Conservation (phyloP, 805 yeast genomes). For the Henningerozyma blattae region DNA sequence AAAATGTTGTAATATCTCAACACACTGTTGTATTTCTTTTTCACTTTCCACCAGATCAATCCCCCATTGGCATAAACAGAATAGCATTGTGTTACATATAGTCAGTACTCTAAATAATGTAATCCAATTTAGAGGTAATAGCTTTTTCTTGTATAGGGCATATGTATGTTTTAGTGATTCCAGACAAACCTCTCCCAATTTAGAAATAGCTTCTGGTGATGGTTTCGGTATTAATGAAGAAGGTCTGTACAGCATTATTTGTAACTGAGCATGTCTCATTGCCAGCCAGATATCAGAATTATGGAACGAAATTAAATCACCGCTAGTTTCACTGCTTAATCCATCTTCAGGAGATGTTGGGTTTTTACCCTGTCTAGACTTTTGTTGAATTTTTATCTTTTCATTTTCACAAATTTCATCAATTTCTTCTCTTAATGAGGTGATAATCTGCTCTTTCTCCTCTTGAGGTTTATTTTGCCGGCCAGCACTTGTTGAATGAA, state of each 20-base stretch:
- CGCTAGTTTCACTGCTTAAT: background rate
- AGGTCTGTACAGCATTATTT: constrained; percentile 37
- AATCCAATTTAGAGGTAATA: constrained; percentile 39
- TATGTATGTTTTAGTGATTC: constrained; percentile 36
- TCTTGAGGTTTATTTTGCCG: constrained; percentile 20
- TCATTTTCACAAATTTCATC: constrained; percentile 20
- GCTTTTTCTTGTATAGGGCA: constrained; percentile 31
- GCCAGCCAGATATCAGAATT: constrained; percentile 26
- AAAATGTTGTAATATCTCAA: constrained; percentile 35
- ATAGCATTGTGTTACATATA: constrained; percentile 35
- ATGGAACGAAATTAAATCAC: constrained; percentile 20
- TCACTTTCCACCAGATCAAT: constrained; percentile 35
- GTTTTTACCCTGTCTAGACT: constrained; percentile 4
- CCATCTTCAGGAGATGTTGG: background rate
- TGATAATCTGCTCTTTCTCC: constrained; percentile 25
- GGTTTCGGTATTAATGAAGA: constrained; percentile 37
- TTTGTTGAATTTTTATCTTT: constrained; percentile 14
- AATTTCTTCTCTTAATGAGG: constrained; percentile 24
- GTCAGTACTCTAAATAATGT: constrained; percentile 35
- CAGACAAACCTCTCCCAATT: constrained; percentile 33
- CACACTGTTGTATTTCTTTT: constrained; percentile 33
- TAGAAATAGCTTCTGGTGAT: constrained; percentile 27
- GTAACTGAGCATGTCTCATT: constrained; percentile 34
- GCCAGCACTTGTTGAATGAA: constrained; percentile 34
- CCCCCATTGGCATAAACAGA: constrained; percentile 35